Percentiles rank a stretch among this genome's conserved stretches.
Conservation (phyloP, 2,329 filamentous ascomycete genomes). For the Calonectria fujianensis region DNA sequence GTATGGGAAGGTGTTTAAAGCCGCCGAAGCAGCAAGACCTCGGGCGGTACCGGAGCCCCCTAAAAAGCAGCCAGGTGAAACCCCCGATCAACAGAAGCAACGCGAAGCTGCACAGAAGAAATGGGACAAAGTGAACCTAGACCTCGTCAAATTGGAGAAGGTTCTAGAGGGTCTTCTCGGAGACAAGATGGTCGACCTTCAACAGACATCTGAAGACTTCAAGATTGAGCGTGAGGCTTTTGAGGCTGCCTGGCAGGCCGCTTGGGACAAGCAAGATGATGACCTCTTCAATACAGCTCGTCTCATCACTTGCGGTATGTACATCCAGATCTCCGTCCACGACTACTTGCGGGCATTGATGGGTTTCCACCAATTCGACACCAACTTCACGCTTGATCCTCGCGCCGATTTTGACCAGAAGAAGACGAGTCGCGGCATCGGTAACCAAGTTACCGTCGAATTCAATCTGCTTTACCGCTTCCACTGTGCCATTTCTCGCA, state of each 20-base stretch:
- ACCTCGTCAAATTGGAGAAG: not conserved
- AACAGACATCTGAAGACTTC: not conserved
- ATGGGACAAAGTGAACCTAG: not conserved
- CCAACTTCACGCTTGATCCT: slow-evolving; percentile 73
- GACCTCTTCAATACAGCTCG: slow-evolving; percentile 63
- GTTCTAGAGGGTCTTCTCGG: not conserved
- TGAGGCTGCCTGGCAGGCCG: slow-evolving; percentile 41
- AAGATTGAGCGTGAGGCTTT: not conserved
- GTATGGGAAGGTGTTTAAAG: not conserved
- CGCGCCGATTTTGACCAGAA: slow-evolving; percentile 51
- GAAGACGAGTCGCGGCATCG: slow-evolving; percentile 54
- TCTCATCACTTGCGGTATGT: slow-evolving; percentile 73
- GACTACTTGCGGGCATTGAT: slow-evolving; percentile 64
- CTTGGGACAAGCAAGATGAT: slow-evolving; percentile 64
- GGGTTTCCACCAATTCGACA: slow-evolving; percentile 72
- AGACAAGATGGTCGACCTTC: not conserved
- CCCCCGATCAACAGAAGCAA: not conserved
- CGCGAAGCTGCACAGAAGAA: not conserved
- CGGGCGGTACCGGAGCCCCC: not conserved
- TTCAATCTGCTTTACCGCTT: slow-evolving; percentile 62
- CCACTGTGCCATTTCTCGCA: slow-evolving; percentile 56
- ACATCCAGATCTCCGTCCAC: slow-evolving; percentile 68
- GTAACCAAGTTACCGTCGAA: slow-evolving; percentile 59
- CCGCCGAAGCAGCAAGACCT: not conserved
- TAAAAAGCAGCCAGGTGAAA: not conserved